Evolutionary conservation across 2,329 filamentous ascomycete species (phyloP).

Genomic region (Pyrenophora tritici-repentis): DNA sequence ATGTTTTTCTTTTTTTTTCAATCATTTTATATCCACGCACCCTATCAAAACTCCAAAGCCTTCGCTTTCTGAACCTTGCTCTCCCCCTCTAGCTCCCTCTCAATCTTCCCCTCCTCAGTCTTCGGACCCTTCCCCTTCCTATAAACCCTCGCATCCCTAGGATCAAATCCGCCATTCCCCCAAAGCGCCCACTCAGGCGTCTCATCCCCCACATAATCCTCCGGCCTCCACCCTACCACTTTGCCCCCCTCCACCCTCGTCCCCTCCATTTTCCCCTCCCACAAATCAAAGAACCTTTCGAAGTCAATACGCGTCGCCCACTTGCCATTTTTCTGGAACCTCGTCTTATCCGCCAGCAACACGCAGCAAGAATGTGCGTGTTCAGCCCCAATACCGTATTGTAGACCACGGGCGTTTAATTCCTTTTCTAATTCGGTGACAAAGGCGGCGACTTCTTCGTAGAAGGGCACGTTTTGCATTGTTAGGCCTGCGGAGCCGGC

Average conservation of each 20-base stretch:
- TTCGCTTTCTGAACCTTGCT: too few species aligned
- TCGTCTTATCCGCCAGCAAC: constrained; percentile 73
- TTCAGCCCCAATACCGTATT: constrained; percentile 91
- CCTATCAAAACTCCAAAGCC: too few species aligned
- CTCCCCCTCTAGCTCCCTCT: not conserved
- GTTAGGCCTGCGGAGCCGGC: constrained; percentile 82
- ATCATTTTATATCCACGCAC: too few species aligned
- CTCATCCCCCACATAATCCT: constrained; percentile 84
- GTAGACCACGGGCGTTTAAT: constrained; percentile 70
- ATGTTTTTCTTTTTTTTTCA: too few species aligned
- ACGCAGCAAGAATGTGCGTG: constrained; percentile 95
- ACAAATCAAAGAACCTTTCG: constrained; percentile 79
- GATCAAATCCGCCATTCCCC: constrained; percentile 94
- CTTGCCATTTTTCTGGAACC: constrained; percentile 75
- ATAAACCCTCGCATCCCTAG: constrained; percentile 83
- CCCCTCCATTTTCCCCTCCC: constrained; percentile 62
- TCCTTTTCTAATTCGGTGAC: constrained; percentile 74
- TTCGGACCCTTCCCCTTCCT: constrained; percentile 72
- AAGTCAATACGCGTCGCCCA: constrained; percentile 97
- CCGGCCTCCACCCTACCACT: constrained; percentile 71
- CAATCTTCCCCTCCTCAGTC: not conserved
- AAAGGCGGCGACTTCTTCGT: constrained; percentile 84
- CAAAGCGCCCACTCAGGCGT: constrained; percentile 95
- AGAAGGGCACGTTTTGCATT: constrained; percentile 98
- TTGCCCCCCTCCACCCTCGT: constrained; percentile 51